These are phyloP conservation scores for Seiridium unicorne DNA, from an alignment of 2,329 filamentous ascomycete species.

Conservation along the genomic window DNA sequence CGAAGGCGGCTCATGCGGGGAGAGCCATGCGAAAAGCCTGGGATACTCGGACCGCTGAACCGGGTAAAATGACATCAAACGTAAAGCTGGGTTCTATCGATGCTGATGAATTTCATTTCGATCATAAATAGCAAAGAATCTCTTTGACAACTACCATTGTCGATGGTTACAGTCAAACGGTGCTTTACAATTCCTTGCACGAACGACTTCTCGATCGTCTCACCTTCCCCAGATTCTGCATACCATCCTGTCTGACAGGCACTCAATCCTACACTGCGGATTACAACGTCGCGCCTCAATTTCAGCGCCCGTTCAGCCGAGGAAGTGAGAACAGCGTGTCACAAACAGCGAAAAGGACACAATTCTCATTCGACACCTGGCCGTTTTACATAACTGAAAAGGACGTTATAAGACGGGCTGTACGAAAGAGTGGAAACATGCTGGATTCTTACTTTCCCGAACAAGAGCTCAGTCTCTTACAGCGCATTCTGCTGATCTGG, in stretches of 20 bases:
- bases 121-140: too few species aligned
- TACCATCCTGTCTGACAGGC: background rate
- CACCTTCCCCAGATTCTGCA: background rate
- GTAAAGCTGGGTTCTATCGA: background rate
- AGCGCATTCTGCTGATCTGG: constrained; percentile 19
- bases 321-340: background rate
- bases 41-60: constrained; percentile 1
- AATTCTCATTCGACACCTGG: background rate
- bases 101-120: background rate
- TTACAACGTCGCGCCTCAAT: background rate
- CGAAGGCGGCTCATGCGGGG: background rate
- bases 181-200: background rate
- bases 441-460: constrained; percentile 10
- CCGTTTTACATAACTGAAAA: background rate
- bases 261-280: background rate
- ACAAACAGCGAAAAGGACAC: background rate
- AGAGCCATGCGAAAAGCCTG: background rate
- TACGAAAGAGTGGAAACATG: background rate
- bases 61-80: constrained; percentile 2
- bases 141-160: too few species aligned
- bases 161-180: too few species aligned
- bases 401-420: background rate
- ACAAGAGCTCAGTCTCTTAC: constrained; percentile 15
- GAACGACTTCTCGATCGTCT: background rate
- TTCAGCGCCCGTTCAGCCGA: background rate